These are phyloP conservation scores for Rhododendron henanense DNA, from an alignment of 148 eudicot species.

Conservation along the genomic window DNA sequence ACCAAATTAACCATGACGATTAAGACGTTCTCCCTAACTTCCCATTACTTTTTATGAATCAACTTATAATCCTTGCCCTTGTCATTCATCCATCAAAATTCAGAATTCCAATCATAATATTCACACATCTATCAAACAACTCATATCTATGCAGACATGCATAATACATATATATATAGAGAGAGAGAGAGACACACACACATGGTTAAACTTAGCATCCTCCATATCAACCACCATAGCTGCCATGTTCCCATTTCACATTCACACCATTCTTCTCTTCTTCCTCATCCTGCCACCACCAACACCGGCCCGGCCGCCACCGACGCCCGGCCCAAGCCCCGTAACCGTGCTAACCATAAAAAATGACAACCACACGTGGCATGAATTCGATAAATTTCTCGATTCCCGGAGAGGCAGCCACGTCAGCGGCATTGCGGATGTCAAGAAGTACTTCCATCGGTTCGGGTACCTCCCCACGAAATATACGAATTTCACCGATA, in stretches of 20 bases:
- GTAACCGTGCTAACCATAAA: background rate
- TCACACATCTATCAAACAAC: background rate
- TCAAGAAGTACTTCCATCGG: slow-evolving; percentile 47
- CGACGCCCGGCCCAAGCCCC: background rate
- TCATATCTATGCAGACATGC: background rate
- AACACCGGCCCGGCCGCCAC: slow-evolving; percentile 16
- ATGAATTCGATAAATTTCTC: slow-evolving; percentile 27
- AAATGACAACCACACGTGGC: slow-evolving; percentile 30
- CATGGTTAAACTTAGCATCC: background rate
- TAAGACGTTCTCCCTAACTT: background rate
- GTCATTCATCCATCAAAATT: background rate
- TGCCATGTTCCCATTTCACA: slow-evolving; percentile 16
- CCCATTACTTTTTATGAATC: background rate
- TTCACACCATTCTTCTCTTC: slow-evolving; percentile 7
- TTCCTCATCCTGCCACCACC: slow-evolving; percentile 16
- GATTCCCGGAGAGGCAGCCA: slow-evolving; percentile 41
- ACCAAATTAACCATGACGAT: background rate
- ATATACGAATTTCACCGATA: slow-evolving; percentile 26
- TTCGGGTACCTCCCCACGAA: slow-evolving; percentile 45
- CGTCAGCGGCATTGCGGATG: slow-evolving; percentile 32
- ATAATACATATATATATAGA: too few relatives aligned
- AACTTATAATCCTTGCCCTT: background rate
- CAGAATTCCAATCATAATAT: background rate
- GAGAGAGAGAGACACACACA: background rate
- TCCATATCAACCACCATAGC: background rate